Conservation (phyloP, 495 filamentous ascomycete genomes). For the Friedmanniomyces simplex region DNA sequence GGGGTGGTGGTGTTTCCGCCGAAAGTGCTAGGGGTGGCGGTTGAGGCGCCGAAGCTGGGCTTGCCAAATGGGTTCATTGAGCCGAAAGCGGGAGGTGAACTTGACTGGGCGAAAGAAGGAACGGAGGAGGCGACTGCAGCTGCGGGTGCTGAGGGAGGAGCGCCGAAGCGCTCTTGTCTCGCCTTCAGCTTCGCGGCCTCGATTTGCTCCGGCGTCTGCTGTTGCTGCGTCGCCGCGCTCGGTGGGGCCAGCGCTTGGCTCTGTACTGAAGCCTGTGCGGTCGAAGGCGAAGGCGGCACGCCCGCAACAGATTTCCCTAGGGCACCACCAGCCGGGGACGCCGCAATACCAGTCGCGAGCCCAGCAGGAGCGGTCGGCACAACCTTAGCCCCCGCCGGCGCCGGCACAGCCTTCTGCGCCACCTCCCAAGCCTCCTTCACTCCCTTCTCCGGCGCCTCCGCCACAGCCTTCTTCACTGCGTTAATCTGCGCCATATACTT, state of each 20-base stretch:
- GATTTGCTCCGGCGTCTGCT: slow-evolving; percentile 1
- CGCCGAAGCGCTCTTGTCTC: slow-evolving; percentile 15
- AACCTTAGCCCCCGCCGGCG: slow-evolving; percentile 24
- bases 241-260: background rate
- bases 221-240: background rate
- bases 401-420: slow-evolving; percentile 57
- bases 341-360: background rate
- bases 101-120: slow-evolving; percentile 9
- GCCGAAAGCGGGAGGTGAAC: background rate
- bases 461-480: slow-evolving; percentile 65
- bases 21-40: background rate
- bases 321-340: background rate
- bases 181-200: slow-evolving; percentile 13
- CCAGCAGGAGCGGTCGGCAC: background rate
- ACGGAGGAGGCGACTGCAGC: background rate
- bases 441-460: slow-evolving; percentile 69
- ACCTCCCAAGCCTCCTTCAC: slow-evolving; percentile 78
- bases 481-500: slow-evolving; percentile 46
- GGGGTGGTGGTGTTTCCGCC: background rate
- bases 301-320: background rate
- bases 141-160: background rate
- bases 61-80: background rate
- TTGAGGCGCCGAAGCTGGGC: background rate
- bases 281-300: background rate
- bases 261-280: background rate